These are phyloP conservation scores for Xylaria sp. DNA, from an alignment of 2,329 filamentous ascomycete genomes.

Conservation along the genomic window DNA sequence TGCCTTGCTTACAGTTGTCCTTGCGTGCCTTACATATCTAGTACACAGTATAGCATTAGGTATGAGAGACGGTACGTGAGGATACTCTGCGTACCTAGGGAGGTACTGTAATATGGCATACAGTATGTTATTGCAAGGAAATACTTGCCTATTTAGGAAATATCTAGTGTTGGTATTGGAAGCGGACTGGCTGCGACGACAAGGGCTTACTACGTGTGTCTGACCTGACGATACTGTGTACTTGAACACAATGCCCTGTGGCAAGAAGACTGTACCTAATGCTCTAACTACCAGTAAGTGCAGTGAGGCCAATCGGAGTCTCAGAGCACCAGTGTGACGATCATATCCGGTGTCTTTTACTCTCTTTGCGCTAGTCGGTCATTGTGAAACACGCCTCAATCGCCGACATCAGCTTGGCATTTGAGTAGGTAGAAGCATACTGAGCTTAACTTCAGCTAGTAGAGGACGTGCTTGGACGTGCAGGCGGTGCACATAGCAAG, in stretches of 20 bases:
- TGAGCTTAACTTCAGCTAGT: background rate
- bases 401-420: constrained; percentile 10
- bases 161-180: background rate
- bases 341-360: constrained; percentile 25
- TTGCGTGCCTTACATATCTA: too few species aligned
- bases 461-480: background rate
- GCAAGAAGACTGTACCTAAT: background rate
- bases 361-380: constrained; percentile 18
- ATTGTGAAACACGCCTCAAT: constrained; percentile 21
- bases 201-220: background rate
- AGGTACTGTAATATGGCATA: too few species aligned
- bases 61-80: too few species aligned
- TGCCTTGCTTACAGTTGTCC: constrained; percentile 5
- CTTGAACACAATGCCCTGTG: background rate
- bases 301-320: constrained; percentile 22
- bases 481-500: background rate
- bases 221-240: background rate
- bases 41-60: too few species aligned
- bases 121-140: background rate
- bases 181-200: background rate
- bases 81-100: too few species aligned
- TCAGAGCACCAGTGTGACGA: constrained; percentile 11
- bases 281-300: background rate
- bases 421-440: background rate
- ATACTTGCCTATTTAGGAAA: constrained; percentile 19